Evolutionary conservation across 768 basidiomycete genomes (phyloP).

Genomic region (Guyanaporus albipodus): DNA sequence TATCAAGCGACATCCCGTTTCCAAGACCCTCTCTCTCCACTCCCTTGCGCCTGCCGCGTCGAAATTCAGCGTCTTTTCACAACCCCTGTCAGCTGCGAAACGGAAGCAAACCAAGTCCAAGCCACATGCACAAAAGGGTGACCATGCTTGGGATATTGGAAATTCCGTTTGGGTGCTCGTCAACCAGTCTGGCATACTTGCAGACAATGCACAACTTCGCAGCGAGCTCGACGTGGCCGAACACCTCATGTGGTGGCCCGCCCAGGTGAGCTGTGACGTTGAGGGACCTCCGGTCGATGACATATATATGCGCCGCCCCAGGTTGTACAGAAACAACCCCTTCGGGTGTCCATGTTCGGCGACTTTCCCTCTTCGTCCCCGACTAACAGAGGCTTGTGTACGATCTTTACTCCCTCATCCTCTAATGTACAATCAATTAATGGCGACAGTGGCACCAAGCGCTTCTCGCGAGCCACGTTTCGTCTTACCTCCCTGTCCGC

Average conservation of each 20-base stretch:
- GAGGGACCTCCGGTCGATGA: neutral
- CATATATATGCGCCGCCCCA: constrained; percentile 8
- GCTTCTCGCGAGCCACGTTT: constrained; percentile 43
- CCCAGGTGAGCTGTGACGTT: constrained; percentile 42
- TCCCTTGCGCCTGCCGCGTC: constrained; percentile 8
- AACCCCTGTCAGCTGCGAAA: constrained; percentile 19
- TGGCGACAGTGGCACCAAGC: constrained; percentile 32
- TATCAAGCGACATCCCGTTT: constrained; percentile 4
- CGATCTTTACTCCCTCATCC: constrained; percentile 32
- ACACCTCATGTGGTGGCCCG: constrained; percentile 65
- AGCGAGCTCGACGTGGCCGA: constrained; percentile 19
- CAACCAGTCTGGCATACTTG: constrained; percentile 36
- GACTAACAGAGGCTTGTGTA: constrained; percentile 20
- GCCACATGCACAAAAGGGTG: neutral
- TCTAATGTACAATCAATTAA: constrained; percentile 41
- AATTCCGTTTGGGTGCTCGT: constrained; percentile 53
- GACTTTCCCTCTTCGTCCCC: constrained; percentile 28
- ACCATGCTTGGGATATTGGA: constrained; percentile 29
- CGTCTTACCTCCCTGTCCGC: constrained; percentile 5
- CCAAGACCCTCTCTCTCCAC: constrained; percentile 15
- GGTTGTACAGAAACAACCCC: constrained; percentile 28
- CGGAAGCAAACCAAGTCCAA: constrained; percentile 20
- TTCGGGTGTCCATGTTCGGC: constrained; percentile 30
- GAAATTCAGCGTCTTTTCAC: constrained; percentile 11
- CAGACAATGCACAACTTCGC: constrained; percentile 27